Percentiles rank a stretch among this genome's conserved stretches.
Evolutionary conservation across 2,329 filamentous ascomycete species (phyloP).

Genomic region (Xylaria sp.): DNA sequence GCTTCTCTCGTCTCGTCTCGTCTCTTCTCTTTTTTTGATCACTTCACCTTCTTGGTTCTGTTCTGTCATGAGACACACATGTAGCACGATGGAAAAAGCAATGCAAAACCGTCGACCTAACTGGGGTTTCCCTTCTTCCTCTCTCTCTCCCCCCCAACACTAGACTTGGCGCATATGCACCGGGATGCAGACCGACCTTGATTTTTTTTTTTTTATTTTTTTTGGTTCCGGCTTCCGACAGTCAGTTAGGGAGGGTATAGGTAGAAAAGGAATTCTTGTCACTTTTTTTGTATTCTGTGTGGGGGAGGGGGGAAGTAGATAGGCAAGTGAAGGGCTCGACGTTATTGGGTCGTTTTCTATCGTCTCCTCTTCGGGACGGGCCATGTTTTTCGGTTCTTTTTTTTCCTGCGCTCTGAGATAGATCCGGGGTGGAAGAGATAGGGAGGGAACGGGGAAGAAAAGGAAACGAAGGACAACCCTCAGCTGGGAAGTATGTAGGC

Average conservation of each 20-base stretch:
- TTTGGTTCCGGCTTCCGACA: constrained; percentile 16
- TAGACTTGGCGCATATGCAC: constrained; percentile 21
- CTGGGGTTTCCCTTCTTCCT: neutral
- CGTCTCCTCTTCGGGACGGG: neutral
- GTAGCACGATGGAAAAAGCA: neutral
- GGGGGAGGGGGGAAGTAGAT: neutral
- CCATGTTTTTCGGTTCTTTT: neutral
- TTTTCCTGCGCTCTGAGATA: neutral
- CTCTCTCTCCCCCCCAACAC: neutral
- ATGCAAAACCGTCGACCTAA: constrained; percentile 1
- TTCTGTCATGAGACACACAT: neutral
- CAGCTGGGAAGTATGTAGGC: neutral
- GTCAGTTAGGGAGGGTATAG: neutral
- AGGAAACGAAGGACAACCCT: no score
- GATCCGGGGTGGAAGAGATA: no score
- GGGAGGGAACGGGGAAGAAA: no score
- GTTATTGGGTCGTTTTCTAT: neutral
- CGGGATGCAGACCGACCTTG: constrained; percentile 16
- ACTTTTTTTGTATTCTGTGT: neutral
- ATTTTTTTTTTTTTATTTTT: neutral
- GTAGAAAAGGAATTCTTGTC: neutral
- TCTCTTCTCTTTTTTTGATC: neutral
- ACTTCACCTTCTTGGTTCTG: neutral
- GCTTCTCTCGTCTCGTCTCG: neutral
- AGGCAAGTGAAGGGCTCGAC: neutral